A percentile compares a stretch with the other conserved stretches of the same genome.
Conservation (phyloP, 148 eudicot species). For the Fagopyrum homotropicum region DNA sequence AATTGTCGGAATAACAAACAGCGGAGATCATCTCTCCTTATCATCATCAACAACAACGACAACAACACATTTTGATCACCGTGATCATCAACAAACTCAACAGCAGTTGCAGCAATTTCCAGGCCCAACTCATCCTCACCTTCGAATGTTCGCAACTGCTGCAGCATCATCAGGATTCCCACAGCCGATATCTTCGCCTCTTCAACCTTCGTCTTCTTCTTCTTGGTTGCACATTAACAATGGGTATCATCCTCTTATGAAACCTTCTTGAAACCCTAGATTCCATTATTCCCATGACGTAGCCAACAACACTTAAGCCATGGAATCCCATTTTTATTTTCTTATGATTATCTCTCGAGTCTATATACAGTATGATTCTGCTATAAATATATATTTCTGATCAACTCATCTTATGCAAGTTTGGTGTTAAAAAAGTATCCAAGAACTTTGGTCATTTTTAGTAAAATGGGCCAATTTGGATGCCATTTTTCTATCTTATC, state of each 20-base stretch:
- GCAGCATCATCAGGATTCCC: constrained; percentile 99
- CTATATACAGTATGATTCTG: constrained; percentile 5
- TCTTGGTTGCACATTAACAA: constrained; percentile 37
- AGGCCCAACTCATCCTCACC: constrained; percentile 21
- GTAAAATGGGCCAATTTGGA: background rate
- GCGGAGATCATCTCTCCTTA: constrained; percentile 14
- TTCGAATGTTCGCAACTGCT: constrained; percentile 61
- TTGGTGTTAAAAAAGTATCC: background rate
- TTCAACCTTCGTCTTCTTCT: background rate
- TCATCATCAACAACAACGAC: constrained; percentile 4
- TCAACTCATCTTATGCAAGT: background rate
- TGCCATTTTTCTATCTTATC: background rate
- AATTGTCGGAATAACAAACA: background rate
- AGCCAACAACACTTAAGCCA: background rate
- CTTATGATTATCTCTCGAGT: background rate
- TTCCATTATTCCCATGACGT: background rate
- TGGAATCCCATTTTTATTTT: background rate
- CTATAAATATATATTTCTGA: background rate
- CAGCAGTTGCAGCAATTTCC: constrained; percentile 51
- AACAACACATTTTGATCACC: constrained; percentile 6
- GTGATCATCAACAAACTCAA: constrained; percentile 16
- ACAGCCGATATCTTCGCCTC: constrained; percentile 40
- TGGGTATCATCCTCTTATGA: constrained; percentile 45
- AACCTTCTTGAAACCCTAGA: constrained; percentile 34
- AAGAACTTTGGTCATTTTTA: background rate